Percentiles rank a stretch among this genome's conserved stretches.
Evolutionary conservation across 345 rosid genomes (phyloP).

Genomic region (Stellera chamaejasme): DNA sequence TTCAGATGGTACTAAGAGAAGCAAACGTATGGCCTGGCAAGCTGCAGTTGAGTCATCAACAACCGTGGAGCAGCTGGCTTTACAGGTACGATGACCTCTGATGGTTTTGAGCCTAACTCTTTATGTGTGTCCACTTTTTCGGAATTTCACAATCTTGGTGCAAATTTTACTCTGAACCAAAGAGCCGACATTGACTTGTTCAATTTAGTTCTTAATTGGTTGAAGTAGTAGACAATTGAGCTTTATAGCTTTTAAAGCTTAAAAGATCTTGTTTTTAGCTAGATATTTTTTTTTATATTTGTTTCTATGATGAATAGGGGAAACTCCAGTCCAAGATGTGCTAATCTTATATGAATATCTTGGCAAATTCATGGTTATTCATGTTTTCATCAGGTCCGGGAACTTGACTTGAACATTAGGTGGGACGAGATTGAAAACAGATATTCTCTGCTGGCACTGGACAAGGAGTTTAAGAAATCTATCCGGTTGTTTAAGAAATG

Average conservation of each 20-base stretch:
- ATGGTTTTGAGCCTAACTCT: background rate
- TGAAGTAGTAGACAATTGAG: too few species aligned
- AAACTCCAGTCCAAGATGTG: too few species aligned
- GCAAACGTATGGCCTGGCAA: constrained; percentile 68
- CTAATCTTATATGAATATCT: too few species aligned
- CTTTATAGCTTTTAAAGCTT: too few species aligned
- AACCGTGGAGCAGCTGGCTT: constrained; percentile 76
- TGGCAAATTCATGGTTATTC: background rate
- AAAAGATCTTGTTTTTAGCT: too few species aligned
- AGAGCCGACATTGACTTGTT: background rate
- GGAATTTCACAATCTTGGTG: too few species aligned
- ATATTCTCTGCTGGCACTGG: constrained; percentile 42
- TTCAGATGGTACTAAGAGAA: constrained; percentile 84
- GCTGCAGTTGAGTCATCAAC: constrained; percentile 90
- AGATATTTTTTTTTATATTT: too few species aligned
- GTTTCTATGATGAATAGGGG: too few species aligned
- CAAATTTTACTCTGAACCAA: constrained; percentile 9
- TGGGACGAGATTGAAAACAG: constrained; percentile 90
- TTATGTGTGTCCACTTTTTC: constrained; percentile 10
- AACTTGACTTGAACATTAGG: constrained; percentile 62
- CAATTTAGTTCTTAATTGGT: too few species aligned
- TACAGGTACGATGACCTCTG: constrained; percentile 46
- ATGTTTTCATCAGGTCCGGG: constrained; percentile 63
- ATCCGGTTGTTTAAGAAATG: constrained; percentile 78
- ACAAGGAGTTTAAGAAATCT: constrained; percentile 71